Base-by-base conservation (phyloP, 2,329 filamentous ascomycete species). In the Aspergillus sp. region DNA sequence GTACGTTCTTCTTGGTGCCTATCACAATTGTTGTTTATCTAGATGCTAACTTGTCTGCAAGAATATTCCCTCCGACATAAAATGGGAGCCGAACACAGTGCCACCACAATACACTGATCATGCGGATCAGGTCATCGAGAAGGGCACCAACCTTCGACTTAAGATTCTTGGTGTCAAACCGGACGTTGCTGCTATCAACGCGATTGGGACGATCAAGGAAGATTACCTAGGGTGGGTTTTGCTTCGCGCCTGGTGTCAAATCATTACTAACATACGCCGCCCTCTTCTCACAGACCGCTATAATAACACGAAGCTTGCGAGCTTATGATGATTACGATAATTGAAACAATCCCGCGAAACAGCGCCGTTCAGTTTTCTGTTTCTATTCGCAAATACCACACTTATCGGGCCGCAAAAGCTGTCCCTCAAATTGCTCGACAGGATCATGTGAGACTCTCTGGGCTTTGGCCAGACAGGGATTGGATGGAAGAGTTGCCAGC, bases 101-200 rank as follows among this genome's bases (percentile, higher is more conserved):
- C 95, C 95, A n/a, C 92, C 93, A 3, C 91, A 96, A 70, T 99
- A 92, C 76, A 96, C 93, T 39, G 93, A 99, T 74, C 93, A 96
- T 68, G 91, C 90, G 61, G 95, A 96, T 64, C 91, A 93, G 64
- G 88, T 92, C 36, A 96, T 99, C 69, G 93, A 98, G 77, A 91
- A 92, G 58, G 91, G 92, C 48, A 96, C 93, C 15, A 93, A 96
- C 67, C 86, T 99, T 62, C 90, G 95, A 47, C 86, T 98, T 64
- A 97, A 97, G 78, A 88, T 99, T 62, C 91, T 97, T 67, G 95
- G 95, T 76, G 90, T 93, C 50, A 86, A 96, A 76, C 93, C 90
- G 63, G 95, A 98, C 74, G 91, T 98, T 51, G 91, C 91, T 61
- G 89, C 91, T 73, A 96, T 99, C 85, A 97, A 90, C 83, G 95